Conservation (phyloP, 305 asterid species). For the Solanum hybrid region DNA sequence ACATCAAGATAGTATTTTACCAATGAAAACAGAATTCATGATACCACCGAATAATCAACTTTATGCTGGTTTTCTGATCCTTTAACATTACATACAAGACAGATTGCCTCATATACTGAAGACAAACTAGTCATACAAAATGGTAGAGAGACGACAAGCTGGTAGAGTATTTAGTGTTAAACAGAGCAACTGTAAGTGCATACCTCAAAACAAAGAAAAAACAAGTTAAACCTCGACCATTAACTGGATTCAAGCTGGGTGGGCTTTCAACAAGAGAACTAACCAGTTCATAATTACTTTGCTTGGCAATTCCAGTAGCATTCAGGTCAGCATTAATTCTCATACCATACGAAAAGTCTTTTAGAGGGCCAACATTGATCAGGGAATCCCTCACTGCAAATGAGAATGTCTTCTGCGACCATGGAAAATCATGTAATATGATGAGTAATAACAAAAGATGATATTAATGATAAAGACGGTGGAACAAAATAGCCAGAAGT, state of each 20-base stretch:
- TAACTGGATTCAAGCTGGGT: not conserved
- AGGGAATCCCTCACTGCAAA: conserved; percentile 91
- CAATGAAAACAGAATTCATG: not conserved
- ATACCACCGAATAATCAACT: not conserved
- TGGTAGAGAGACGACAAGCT: not conserved
- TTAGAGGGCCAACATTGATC: conserved; percentile 86
- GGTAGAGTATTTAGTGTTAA: not conserved
- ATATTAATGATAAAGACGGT: not conserved
- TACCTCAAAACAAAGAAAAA: conserved; percentile 1
- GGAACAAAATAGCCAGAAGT: not conserved
- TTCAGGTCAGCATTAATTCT: conserved; percentile 79
- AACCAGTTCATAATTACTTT: conserved; percentile 94
- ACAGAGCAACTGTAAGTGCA: not conserved
- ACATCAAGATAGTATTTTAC: not conserved
- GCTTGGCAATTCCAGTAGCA: conserved; percentile 79
- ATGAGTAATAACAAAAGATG: conserved; percentile 6
- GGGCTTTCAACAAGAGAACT: conserved; percentile 16
- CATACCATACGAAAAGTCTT: conserved; percentile 87
- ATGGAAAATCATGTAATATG: conserved; percentile 14
- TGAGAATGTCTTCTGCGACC: conserved; percentile 74
- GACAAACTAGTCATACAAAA: not conserved
- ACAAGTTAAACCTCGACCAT: not conserved
- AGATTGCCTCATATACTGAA: not conserved
- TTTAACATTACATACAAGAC: not conserved
- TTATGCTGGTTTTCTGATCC: not conserved